phyloP scores from a whole-genome alignment of 768 basidiomycete species.

The Coprinopsis cinerea region DNA sequence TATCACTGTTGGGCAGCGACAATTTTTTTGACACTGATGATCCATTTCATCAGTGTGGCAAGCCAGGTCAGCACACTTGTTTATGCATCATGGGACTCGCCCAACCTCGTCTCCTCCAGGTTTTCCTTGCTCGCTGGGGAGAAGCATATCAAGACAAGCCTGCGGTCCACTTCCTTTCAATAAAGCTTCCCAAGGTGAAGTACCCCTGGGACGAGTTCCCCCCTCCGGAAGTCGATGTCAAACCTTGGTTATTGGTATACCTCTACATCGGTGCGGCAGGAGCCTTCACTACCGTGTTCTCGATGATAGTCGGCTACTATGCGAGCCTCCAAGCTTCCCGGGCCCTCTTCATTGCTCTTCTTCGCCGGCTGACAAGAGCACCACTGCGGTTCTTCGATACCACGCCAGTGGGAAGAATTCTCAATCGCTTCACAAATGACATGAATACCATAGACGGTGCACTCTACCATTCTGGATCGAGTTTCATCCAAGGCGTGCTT shows the following conservation, averaged over 20 bases:
- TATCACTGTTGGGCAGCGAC: conserved; percentile 49
- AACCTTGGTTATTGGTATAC: conserved; percentile 63
- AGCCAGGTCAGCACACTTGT: conserved; percentile 42
- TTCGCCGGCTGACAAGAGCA: conserved; percentile 51
- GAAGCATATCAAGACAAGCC: conserved; percentile 47
- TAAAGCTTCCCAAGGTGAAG: conserved; percentile 14
- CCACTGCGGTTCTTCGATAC: conserved; percentile 68
- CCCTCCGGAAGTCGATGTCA: conserved; percentile 51
- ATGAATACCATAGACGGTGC: conserved; percentile 69
- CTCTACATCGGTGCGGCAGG: conserved; percentile 56
- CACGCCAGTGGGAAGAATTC: conserved; percentile 71
- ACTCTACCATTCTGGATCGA: conserved; percentile 49
- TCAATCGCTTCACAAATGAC: conserved; percentile 76
- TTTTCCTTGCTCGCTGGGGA: conserved; percentile 65
- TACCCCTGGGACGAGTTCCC: conserved; percentile 49
- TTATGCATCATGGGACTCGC: background rate
- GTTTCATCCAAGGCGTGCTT: conserved; percentile 50
- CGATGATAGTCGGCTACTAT: conserved; percentile 61
- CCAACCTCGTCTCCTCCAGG: conserved; percentile 26
- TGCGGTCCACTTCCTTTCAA: conserved; percentile 10
- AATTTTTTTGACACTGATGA: conserved; percentile 44
- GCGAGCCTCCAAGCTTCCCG: conserved; percentile 64
- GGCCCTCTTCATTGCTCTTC: conserved; percentile 48
- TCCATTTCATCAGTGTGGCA: conserved; percentile 48
- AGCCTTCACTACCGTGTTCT: conserved; percentile 45